phyloP scores from a whole-genome alignment of 805 yeast species.

The Hanseniaspora guilliermondii region DNA sequence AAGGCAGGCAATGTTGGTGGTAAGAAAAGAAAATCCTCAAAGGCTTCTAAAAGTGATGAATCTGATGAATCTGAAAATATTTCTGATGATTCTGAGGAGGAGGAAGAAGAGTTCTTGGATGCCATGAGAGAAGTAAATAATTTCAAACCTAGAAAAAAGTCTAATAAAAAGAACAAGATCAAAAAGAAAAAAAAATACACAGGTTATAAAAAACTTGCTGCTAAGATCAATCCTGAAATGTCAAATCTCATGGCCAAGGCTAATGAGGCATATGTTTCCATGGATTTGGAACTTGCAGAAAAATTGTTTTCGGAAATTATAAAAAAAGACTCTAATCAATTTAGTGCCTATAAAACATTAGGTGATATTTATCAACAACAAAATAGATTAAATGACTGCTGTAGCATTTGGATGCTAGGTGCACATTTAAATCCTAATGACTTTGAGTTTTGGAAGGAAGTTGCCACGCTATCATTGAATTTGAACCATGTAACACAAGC shows the following conservation, averaged over 20 bases:
- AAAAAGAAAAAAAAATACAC: constrained; percentile 26
- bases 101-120: constrained; percentile 40
- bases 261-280: constrained; percentile 61
- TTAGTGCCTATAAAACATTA: constrained; percentile 72
- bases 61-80: constrained; percentile 16
- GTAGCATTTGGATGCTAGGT: constrained; percentile 71
- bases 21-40: constrained; percentile 25
- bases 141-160: constrained; percentile 37
- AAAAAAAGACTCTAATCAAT: constrained; percentile 61
- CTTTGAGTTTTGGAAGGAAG: constrained; percentile 62
- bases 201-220: constrained; percentile 26
- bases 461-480: constrained; percentile 55
- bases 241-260: constrained; percentile 55
- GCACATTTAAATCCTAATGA: constrained; percentile 69
- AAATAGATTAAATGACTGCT: constrained; percentile 57
- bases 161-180: constrained; percentile 19
- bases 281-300: constrained; percentile 48
- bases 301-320: constrained; percentile 56
- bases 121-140: constrained; percentile 58
- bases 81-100: constrained; percentile 27
- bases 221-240: constrained; percentile 57
- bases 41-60: constrained; percentile 20
- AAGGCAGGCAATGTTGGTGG: constrained; percentile 16
- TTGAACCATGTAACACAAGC: constrained; percentile 66
- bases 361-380: constrained; percentile 70